phyloP scores from a whole-genome alignment of 768 basidiomycete species.

The Myochromella boudieri region DNA sequence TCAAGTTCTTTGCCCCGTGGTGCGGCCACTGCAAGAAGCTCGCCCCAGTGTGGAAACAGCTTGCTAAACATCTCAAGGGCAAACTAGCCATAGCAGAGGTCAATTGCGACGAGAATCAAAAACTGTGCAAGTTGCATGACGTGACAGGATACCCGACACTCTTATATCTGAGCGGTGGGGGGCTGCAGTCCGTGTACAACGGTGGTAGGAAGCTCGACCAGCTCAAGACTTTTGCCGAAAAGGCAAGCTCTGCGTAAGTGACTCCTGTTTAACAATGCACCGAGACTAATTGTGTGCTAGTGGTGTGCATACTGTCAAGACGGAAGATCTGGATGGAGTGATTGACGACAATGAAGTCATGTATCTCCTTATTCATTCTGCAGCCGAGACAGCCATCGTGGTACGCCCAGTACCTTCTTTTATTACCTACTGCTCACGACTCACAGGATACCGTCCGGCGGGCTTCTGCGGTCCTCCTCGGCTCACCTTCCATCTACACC shows the following conservation, averaged over 20 bases:
- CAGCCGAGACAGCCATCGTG: slow-evolving; percentile 34
- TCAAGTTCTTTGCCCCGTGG: slow-evolving; percentile 90
- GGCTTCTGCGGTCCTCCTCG: slow-evolving; percentile 42
- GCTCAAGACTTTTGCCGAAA: slow-evolving; percentile 72
- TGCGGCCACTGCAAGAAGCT: slow-evolving; percentile 97
- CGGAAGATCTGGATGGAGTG: slow-evolving; percentile 40
- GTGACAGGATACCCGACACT: slow-evolving; percentile 86
- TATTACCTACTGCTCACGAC: background rate
- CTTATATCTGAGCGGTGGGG: slow-evolving; percentile 60
- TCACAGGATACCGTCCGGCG: slow-evolving; percentile 35
- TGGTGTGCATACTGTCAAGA: slow-evolving; percentile 30
- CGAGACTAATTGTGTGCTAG: slow-evolving; percentile 15
- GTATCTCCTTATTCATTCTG: slow-evolving; percentile 51
- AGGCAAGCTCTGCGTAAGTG: slow-evolving; percentile 70
- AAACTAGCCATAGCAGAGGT: slow-evolving; percentile 82
- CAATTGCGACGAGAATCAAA: slow-evolving; percentile 77
- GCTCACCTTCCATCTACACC: slow-evolving; percentile 44
- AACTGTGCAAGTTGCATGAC: slow-evolving; percentile 63
- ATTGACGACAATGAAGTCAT: slow-evolving; percentile 43
- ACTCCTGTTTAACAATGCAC: background rate
- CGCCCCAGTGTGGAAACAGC: slow-evolving; percentile 75
- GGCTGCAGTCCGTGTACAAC: slow-evolving; percentile 68
- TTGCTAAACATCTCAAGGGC: slow-evolving; percentile 69
- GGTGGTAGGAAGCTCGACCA: slow-evolving; percentile 72
- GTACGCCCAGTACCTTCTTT: slow-evolving; percentile 23